These are phyloP conservation scores for Nannochloris sp. DNA, from an alignment of 139 green algal species.

Conservation along the genomic window DNA sequence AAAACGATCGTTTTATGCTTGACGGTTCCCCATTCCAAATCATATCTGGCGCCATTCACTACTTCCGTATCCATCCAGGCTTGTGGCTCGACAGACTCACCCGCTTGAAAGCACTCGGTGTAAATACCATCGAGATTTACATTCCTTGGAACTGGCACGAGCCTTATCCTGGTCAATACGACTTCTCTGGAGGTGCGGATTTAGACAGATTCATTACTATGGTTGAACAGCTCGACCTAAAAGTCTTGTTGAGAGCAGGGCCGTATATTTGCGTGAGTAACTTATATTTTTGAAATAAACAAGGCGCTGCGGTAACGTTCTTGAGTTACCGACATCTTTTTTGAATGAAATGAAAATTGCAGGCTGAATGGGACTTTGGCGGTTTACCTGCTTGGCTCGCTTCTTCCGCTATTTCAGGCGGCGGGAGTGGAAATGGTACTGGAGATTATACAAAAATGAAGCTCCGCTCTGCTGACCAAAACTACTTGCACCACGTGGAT, in stretches of 20 bases:
- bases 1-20: slow-evolving; percentile 29
- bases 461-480: slow-evolving; percentile 26
- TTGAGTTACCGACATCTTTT: too few species aligned
- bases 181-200: slow-evolving; percentile 23
- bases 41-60: slow-evolving; percentile 49
- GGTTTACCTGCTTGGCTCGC: slow-evolving; percentile 54
- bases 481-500: slow-evolving; percentile 40
- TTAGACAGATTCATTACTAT: slow-evolving; percentile 31
- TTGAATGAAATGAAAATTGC: slow-evolving; percentile 31
- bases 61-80: slow-evolving; percentile 39
- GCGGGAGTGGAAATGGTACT: too few species aligned
- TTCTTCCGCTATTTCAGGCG: slow-evolving; percentile 22
- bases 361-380: slow-evolving; percentile 50
- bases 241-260: slow-evolving; percentile 45
- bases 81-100: slow-evolving; percentile 47
- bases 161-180: slow-evolving; percentile 23
- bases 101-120: slow-evolving; percentile 32
- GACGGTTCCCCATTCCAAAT: slow-evolving; percentile 31
- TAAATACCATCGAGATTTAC: slow-evolving; percentile 52
- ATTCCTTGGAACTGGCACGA: slow-evolving; percentile 59
- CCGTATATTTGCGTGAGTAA: slow-evolving; percentile 54
- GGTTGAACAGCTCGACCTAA: slow-evolving; percentile 28
- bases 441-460: too few species aligned
- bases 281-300: slow-evolving; percentile 4
- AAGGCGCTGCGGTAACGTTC: too few species aligned